A percentile compares a stretch with the other conserved stretches of the same genome.
Evolutionary conservation across 2,329 filamentous ascomycete genomes (phyloP).

Genomic region (Geosmithia flava): DNA sequence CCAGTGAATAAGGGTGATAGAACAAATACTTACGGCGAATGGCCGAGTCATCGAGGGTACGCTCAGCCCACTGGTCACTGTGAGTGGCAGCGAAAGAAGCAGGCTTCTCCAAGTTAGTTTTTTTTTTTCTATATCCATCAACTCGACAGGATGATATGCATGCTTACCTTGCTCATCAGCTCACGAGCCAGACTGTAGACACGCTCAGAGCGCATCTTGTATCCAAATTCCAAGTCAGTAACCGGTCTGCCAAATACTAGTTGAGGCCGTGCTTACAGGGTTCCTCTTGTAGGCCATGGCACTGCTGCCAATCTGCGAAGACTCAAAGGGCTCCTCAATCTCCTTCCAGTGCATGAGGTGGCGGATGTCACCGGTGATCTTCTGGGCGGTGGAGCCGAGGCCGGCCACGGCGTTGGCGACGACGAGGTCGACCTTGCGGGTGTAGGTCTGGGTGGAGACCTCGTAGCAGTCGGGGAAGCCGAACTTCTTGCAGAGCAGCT

Average conservation of each 20-base stretch:
- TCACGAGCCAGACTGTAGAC: conserved; percentile 33
- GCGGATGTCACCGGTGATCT: conserved; percentile 63
- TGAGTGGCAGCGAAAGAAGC: conserved; percentile 19
- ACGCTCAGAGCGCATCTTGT: conserved; percentile 33
- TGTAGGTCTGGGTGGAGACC: conserved; percentile 56
- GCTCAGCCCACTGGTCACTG: conserved; percentile 39
- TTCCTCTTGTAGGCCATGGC: conserved; percentile 29
- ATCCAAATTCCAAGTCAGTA: conserved; percentile 2
- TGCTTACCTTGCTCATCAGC: conserved; percentile 10
- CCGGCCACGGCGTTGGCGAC: conserved; percentile 72
- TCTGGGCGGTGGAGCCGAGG: conserved; percentile 61
- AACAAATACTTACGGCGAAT: conserved; percentile 35
- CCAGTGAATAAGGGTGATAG: neutral
- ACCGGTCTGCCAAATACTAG: neutral
- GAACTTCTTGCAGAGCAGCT: conserved; percentile 39
- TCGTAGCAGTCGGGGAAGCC: conserved; percentile 38
- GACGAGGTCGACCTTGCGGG: conserved; percentile 70
- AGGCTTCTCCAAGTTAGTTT: conserved; percentile 11
- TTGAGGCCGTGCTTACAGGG: conserved; percentile 9
- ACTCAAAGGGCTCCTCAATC: conserved; percentile 74
- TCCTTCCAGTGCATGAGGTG: conserved; percentile 69
- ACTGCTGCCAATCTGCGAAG: conserved; percentile 60
- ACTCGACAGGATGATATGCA: neutral
- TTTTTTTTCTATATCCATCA: neutral
- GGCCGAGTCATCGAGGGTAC: conserved; percentile 66